These are phyloP conservation scores for Aspergillus neotritici DNA, from an alignment of 2,329 filamentous ascomycete genomes.

Conservation along the genomic window DNA sequence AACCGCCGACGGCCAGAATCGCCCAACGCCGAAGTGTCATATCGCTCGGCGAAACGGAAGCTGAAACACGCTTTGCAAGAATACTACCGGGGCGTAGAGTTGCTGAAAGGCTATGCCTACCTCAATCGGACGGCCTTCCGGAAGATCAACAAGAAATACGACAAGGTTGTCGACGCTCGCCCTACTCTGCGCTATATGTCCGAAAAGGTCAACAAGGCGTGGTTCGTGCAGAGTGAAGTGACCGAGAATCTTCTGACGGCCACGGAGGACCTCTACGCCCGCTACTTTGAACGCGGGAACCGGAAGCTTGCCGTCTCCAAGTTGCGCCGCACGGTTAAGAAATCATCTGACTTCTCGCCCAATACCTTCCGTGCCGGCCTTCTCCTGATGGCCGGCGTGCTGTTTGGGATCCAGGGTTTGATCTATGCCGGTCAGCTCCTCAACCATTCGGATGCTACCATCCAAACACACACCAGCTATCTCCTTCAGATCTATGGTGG, in stretches of 20 bases:
- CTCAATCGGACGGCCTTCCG: conserved; percentile 90
- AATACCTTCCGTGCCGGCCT: conserved; percentile 59
- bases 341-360: conserved; percentile 55
- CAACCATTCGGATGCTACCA: conserved; percentile 43
- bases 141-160: conserved; percentile 98
- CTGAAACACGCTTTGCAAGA: conserved; percentile 87
- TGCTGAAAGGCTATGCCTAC: conserved; percentile 85
- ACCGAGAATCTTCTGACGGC: conserved; percentile 73
- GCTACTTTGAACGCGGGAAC: conserved; percentile 91
- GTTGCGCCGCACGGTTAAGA: conserved; percentile 64
- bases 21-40: conserved; percentile 60
- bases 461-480: conserved; percentile 57
- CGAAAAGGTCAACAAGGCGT: conserved; percentile 82
- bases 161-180: conserved; percentile 77
- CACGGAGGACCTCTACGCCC: conserved; percentile 85
- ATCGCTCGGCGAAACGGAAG: conserved; percentile 83
- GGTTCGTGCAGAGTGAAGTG: conserved; percentile 85
- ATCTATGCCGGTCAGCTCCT: conserved; percentile 54
- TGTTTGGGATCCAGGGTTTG: conserved; percentile 62
- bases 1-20: conserved; percentile 39
- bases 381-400: conserved; percentile 61
- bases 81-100: conserved; percentile 84
- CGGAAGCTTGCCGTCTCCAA: conserved; percentile 87
- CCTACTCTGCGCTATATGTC: conserved; percentile 77
- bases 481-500: conserved; percentile 83